Evolutionary conservation across 495 filamentous ascomycete genomes (phyloP), one percentile per base, ranked within the genome.

Genomic region (Sordaria brevicollis): DNA sequence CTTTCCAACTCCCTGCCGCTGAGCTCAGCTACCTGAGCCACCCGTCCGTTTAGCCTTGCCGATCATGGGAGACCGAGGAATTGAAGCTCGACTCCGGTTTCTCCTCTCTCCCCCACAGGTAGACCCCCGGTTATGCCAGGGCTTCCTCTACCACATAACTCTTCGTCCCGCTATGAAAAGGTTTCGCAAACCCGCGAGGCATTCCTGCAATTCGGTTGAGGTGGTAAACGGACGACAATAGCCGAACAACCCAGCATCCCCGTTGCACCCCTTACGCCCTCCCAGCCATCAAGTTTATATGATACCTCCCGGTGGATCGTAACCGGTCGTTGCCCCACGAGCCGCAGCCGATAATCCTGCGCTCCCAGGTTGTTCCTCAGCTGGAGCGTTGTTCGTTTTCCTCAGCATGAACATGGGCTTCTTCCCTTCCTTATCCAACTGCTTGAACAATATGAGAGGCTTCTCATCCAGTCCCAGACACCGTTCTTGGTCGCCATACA

Each of bases 381-480:
- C 76, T 19, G 74, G 71, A 6, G 79, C 82, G 35, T 83, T 80
- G 66, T 82, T 85, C 25, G 84, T 86, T 79, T 92, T 92, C 65
- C 95, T 83, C 43, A 99, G 80, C 95, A 99, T 99, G 77, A 98
- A 99, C 95, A 99, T 98, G 36, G 95, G 95, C 77, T 99, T 99
- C 79, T 93, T 89, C 13, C 96, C 96, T 81, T 99, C 95, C 74
- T 91, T 92, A 78, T 97, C 93, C 57, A 98, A 83, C 75, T 97
- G 94, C 82, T 99, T 99, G 83, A 99, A 99, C 70, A 99, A 82
- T 69, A 97, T 93, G 49, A 99, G 84, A 29, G 95, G 95, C 75
- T 94, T 92, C 81, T 99, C 95, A 38, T 97, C 90, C 69, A 97
- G 80, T 1, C 90, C 93, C 21, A 99, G 81, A 79, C 95, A 99